Conservation (phyloP, 139 green algal species). For the Coccomyxa sp. region DNA sequence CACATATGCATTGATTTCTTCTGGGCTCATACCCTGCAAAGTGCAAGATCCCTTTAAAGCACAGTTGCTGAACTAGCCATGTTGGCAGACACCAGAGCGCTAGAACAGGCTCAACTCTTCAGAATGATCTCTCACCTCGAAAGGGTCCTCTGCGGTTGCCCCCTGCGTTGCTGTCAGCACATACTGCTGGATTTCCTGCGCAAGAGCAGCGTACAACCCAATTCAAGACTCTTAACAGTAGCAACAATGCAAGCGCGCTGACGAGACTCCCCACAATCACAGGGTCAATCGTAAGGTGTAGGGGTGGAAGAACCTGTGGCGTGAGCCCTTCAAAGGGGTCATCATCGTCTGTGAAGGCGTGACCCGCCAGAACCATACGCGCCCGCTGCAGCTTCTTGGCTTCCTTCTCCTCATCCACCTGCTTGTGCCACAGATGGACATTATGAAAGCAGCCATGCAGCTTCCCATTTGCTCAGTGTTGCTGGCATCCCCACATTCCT, state of each 20-base stretch:
- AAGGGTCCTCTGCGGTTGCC: conserved; percentile 48
- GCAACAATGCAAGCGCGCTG: too few species aligned
- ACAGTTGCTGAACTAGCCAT: neutral
- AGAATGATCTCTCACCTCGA: conserved; percentile 44
- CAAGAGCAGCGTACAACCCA: neutral
- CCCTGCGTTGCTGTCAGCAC: conserved; percentile 26
- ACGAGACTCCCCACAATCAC: too few species aligned
- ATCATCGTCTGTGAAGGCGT: conserved; percentile 25
- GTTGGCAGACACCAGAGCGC: neutral
- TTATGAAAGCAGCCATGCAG: too few species aligned
- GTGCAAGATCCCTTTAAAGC: neutral
- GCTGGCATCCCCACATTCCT: too few species aligned
- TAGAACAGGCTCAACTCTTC: neutral
- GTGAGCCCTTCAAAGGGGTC: conserved; percentile 66
- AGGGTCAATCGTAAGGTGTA: too few species aligned
- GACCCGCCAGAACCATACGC: conserved; percentile 39
- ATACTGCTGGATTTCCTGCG: conserved; percentile 37
- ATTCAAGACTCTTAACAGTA: neutral
- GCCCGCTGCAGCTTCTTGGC: conserved; percentile 25
- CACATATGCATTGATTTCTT: conserved; percentile 73
- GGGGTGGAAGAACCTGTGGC: conserved; percentile 21
- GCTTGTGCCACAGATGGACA: neutral
- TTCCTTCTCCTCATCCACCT: conserved; percentile 40
- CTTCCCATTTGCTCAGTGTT: too few species aligned
- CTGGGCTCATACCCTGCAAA: conserved; percentile 58